phyloP scores from a whole-genome alignment of 2,329 filamentous ascomycete species.

The Ampelomyces quisqualis region DNA sequence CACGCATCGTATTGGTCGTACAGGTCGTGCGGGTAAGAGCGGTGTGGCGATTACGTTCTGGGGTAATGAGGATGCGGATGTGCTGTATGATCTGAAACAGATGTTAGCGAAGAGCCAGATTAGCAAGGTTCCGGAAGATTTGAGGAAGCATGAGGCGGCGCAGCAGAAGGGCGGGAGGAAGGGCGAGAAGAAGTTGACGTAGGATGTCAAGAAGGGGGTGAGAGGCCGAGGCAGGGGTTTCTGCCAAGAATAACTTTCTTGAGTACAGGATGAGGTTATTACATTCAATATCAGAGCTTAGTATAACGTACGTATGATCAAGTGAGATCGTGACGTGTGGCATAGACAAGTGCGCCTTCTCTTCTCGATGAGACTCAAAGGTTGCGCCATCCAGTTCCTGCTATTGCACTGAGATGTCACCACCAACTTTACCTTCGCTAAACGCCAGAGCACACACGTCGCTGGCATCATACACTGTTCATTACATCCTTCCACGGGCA shows the following conservation, averaged over 20 bases:
- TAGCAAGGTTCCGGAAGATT: constrained; percentile 85
- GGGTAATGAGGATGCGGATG: constrained; percentile 83
- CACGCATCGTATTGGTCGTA: constrained; percentile 94
- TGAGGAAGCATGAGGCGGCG: constrained; percentile 86
- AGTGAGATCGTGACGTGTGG: too few species aligned
- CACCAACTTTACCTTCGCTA: background rate
- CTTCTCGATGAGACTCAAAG: too few species aligned
- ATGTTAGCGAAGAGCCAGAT: constrained; percentile 91
- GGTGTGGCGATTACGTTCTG: constrained; percentile 96
- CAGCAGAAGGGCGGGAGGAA: constrained; percentile 67
- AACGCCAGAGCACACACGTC: background rate
- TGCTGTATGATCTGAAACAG: constrained; percentile 92
- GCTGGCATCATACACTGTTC: background rate
- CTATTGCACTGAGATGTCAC: background rate
- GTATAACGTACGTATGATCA: too few species aligned
- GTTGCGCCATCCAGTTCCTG: too few species aligned
- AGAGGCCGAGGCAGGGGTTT: background rate
- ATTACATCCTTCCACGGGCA: too few species aligned
- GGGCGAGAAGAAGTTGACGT: constrained; percentile 41
- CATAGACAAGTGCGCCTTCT: too few species aligned
- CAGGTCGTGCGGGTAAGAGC: constrained; percentile 93
- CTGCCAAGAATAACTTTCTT: too few species aligned
- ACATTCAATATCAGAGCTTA: too few species aligned
- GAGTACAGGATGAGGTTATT: background rate
- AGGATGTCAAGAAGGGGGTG: background rate